Evolutionary conservation across 768 basidiomycete species (phyloP), one percentile per base, ranked within the genome.

Genomic region (Amanita pseudoporphyria): DNA sequence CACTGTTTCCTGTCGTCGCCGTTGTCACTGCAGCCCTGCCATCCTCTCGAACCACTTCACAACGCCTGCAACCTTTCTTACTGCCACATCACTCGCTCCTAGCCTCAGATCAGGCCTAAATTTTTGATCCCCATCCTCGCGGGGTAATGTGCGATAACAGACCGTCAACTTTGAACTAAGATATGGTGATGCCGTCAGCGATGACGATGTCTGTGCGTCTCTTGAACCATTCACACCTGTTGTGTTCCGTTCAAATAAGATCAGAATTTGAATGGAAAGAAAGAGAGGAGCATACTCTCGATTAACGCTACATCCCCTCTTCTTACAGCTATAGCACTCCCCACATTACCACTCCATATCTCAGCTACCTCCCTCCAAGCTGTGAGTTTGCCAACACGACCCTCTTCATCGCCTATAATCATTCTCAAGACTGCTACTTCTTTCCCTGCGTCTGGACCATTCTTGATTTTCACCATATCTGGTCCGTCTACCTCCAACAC

Each of bases 341-440:
- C 67, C 32, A 63, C 52, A 1, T 71, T 73, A 21, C 49, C 49
- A 19, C 82, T 84, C 87, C 87, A 89, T 0, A 64, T 62, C 38
- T 88, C 82, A 9, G 88, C 88, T 3, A 76, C 67, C 40, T 88
- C 82, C 48, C 87, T 69, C 88, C 88, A 91, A 10, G 82, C 87
- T 3, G 83, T 84, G 14, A 90, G 61, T 63, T 82, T 87, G 57
- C 78, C 78, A 6, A 89, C 72, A 1, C 64, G 71, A 1, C 82
- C 82, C 24, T 76, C 76, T 47, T 87, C 84, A 56, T 89, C 85
- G 9, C 84, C 83, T 21, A 90, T 62, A 41, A 90, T 77, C 58
- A 88, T 67, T 58, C 79, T 84, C 24, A 90, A 63, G 37, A 90
- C 60, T 0, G 74, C 76, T 0, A 87, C 76, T 52, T 84, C 77